Conservation (phyloP, 78 protist genomes). For the Trichosphaerium sp. region DNA sequence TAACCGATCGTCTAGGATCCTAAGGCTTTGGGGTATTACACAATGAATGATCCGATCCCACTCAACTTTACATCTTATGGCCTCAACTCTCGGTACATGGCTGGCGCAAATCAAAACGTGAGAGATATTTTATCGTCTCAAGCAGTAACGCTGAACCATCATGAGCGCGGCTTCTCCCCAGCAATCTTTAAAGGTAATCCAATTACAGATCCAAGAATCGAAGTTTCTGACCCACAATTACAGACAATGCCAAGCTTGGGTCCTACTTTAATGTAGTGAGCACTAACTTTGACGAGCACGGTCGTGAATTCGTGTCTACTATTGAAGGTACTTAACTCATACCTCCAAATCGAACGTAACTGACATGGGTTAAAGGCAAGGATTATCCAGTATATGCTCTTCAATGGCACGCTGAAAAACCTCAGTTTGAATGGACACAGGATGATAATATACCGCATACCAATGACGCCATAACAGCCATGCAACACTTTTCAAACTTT, state of each 20-base stretch:
- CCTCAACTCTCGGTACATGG: too few species aligned
- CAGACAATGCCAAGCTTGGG: neutral
- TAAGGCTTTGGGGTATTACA: too few species aligned
- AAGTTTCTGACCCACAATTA: too few species aligned
- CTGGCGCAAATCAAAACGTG: too few species aligned
- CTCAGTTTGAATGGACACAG: neutral
- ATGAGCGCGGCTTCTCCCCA: neutral
- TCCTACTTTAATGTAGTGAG: neutral
- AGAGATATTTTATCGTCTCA: neutral
- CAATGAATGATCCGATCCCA: too few species aligned
- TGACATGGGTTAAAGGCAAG: too few species aligned
- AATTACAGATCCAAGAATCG: too few species aligned
- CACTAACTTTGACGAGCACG: neutral
- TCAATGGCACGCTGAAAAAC: conserved; percentile 10
- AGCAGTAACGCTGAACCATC: neutral
- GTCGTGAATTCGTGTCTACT: neutral
- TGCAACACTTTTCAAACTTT: neutral
- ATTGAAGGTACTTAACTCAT: too few species aligned
- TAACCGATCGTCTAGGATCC: too few species aligned
- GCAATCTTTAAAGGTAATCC: too few species aligned
- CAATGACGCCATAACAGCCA: neutral
- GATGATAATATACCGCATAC: neutral
- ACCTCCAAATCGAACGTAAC: too few species aligned
- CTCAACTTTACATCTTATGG: too few species aligned
- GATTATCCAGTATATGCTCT: neutral